These are phyloP conservation scores for Trichomonas vaginalis DNA, from an alignment of 208 protist species.

Conservation along the genomic window DNA sequence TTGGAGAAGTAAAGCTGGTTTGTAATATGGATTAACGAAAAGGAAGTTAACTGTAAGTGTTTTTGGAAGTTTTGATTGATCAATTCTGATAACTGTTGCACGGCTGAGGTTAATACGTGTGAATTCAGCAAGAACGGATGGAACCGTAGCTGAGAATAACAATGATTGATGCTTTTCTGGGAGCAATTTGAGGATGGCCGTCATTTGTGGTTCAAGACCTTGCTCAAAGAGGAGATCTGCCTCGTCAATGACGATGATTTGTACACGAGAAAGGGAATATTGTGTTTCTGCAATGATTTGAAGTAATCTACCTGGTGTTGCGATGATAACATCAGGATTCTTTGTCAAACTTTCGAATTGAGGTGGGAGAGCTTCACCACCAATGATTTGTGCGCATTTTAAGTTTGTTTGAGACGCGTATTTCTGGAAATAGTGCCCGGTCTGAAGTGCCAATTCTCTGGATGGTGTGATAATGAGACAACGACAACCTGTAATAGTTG, in stretches of 20 bases:
- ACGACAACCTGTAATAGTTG: slow-evolving; percentile 61
- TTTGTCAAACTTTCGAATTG: slow-evolving; percentile 81
- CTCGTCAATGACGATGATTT: slow-evolving; percentile 94
- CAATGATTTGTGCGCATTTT: slow-evolving; percentile 30
- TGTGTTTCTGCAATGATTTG: slow-evolving; percentile 32
- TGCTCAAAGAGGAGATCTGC: slow-evolving; percentile 96
- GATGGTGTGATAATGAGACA: slow-evolving; percentile 90
- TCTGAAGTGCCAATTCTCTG: slow-evolving; percentile 82
- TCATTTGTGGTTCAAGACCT: slow-evolving; percentile 79
- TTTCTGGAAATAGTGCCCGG: slow-evolving; percentile 70
- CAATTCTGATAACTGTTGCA: slow-evolving; percentile 27
- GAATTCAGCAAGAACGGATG: slow-evolving; percentile 84
- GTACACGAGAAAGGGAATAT: slow-evolving; percentile 42
- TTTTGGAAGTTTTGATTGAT: neutral
- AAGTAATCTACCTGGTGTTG: slow-evolving; percentile 88
- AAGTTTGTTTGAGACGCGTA: slow-evolving; percentile 42
- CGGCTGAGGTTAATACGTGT: slow-evolving; percentile 40
- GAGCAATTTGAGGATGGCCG: slow-evolving; percentile 75
- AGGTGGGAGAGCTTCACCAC: slow-evolving; percentile 78
- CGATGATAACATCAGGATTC: slow-evolving; percentile 87
- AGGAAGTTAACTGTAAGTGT: neutral
- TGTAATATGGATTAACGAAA: neutral
- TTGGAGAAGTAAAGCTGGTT: neutral
- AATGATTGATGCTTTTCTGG: slow-evolving; percentile 69
- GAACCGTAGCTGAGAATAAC: slow-evolving; percentile 94